Conservation (phyloP, 2,329 filamentous ascomycete genomes). For the Cercospora berteroae region DNA sequence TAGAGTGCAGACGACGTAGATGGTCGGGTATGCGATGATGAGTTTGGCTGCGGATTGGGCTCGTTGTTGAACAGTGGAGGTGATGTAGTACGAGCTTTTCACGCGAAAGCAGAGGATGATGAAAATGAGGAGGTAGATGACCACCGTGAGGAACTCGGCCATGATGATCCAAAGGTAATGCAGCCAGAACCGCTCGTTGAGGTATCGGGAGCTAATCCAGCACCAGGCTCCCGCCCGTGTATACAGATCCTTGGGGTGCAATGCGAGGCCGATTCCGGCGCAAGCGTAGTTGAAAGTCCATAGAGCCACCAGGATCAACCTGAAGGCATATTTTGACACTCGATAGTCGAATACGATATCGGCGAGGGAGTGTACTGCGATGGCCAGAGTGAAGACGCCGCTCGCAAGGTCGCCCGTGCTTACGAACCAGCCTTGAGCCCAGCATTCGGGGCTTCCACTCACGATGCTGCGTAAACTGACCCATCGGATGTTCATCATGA, state of each 20-base stretch:
- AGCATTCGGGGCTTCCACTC: constrained; percentile 55
- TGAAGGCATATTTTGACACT: not conserved
- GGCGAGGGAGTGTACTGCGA: not conserved
- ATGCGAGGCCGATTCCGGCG: not conserved
- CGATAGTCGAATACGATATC: not conserved
- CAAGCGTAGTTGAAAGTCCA: not conserved
- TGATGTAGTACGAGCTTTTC: constrained; percentile 13
- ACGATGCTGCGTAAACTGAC: constrained; percentile 53
- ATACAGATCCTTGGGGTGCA: not conserved
- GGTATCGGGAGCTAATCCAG: not conserved
- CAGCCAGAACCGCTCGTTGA: constrained; percentile 49
- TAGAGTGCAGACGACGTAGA: not conserved
- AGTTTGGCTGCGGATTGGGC: not conserved
- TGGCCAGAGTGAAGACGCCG: constrained; percentile 61
- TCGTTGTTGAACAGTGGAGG: not conserved
- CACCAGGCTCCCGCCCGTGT: not conserved
- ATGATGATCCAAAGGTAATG: constrained; percentile 65
- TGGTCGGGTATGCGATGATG: not conserved
- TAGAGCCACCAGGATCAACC: not conserved
- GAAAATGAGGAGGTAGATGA: constrained; percentile 49
- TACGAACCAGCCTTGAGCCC: constrained; percentile 64
- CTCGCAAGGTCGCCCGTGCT: constrained; percentile 64
- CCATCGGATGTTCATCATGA: constrained; percentile 53
- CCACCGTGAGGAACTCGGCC: constrained; percentile 51
- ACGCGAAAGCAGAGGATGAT: constrained; percentile 42